Base-by-base conservation (phyloP, 2,329 filamentous ascomycete species). In the Verticillium zaregamsianum region DNA sequence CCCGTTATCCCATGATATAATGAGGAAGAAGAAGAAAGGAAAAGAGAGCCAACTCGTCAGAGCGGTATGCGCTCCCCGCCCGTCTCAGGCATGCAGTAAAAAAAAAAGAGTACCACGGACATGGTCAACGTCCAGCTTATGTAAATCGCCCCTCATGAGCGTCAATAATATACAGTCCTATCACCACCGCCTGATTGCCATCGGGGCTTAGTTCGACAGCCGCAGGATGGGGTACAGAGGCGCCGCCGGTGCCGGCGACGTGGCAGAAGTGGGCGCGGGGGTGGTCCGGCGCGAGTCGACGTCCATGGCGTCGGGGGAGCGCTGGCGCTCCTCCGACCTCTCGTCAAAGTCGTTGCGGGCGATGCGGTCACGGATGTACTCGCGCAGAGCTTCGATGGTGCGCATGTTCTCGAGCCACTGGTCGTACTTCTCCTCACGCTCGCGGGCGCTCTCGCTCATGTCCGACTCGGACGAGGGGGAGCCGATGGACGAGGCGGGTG, bases 391-490 rank as follows among this genome's bases (percentile, higher is more conserved):
- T 75, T 89, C 87, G 59, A 89, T 86, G 59, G 84, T 80, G 39
- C 86, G 85, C 71, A 89, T 84, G 69, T 89, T 87, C 73, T 88
- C 85, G 14, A 89, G 75, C 86, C 86, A 89, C 61, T 80, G 78
- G 68, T 89, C 86, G 70, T 89, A 86, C 60, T 81, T 81, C 71
- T 87, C 85, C 69, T 87, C 85, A 31, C 83, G 82, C 68, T 86
- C 83, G 61, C 81, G 81, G 52, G 80, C 79, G 40, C 78, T 77
- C 2, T 80, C 79, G 64, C 80, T 81, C 3, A 72, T 72, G 64
- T 88, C 84, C 6, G 83, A 86, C 58, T 82, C 78, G 3, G 76
- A 80, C 0, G 84, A 83, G 8, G 85, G 85, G 6, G 86, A 88
- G 67, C 79, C 77, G 62, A 83, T 76, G 0, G 81, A 76, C 4